phyloP scores from a whole-genome alignment of 257 asterid species.

The Penstemon davidsonii region DNA sequence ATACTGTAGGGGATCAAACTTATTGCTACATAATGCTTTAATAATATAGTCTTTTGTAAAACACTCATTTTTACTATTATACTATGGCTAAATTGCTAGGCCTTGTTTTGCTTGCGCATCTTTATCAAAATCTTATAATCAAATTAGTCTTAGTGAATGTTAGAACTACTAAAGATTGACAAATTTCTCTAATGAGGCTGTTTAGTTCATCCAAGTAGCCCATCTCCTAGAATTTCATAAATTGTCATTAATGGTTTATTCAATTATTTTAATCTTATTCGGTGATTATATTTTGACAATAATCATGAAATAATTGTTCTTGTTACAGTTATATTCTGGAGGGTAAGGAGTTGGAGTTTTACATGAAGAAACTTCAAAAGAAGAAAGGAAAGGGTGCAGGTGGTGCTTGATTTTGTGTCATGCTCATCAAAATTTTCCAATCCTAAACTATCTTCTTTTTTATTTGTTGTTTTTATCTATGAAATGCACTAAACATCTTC shows the following conservation, averaged over 20 bases:
- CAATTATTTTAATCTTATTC: not conserved
- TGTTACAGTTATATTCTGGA: slow-evolving; percentile 52
- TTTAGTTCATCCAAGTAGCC: not conserved
- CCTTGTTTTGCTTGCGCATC: not conserved
- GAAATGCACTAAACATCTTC: no score
- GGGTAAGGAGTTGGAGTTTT: slow-evolving; percentile 59
- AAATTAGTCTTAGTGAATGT: not conserved
- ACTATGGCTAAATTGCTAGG: not conserved
- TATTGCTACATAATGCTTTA: not conserved
- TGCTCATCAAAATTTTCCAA: not conserved
- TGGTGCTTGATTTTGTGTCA: slow-evolving; percentile 33
- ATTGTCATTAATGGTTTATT: not conserved
- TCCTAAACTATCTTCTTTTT: not conserved
- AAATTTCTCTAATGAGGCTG: not conserved
- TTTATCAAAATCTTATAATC: not conserved
- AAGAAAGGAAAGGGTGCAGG: slow-evolving; percentile 61
- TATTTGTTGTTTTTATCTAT: no score
- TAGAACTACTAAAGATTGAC: no score
- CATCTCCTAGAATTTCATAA: not conserved
- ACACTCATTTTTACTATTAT: not conserved
- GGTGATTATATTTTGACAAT: not conserved
- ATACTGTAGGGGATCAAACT: not conserved
- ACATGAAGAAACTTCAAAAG: slow-evolving; percentile 58
- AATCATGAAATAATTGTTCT: not conserved
- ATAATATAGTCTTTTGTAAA: not conserved